Base-by-base conservation (phyloP, 2,329 filamentous ascomycete genomes). In the Aspergillus alliaceus region DNA sequence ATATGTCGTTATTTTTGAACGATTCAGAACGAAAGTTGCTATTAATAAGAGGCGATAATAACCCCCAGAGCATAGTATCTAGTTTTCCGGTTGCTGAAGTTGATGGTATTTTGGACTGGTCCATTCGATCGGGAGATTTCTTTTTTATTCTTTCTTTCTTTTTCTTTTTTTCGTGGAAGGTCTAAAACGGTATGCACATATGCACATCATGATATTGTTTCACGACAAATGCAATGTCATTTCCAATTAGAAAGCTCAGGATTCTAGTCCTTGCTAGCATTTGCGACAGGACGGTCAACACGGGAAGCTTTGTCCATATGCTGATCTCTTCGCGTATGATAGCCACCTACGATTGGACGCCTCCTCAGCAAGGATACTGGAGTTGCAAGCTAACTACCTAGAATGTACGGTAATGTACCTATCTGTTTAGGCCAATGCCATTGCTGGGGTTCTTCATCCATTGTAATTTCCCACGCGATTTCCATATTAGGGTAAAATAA, bases 231-330 rank as follows among this genome's bases (percentile, higher is more conserved):
- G 22, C 24, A 42, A 37, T 24, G 35, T 40, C 15, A 20, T 40
- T 20, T 40, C 34, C 24, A 32, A 22, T 52, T n/a, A 31, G 25
- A 40, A 22, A n/a, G 6, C n/a, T 27, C 24, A 44, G 40, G 22
- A 44, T 9, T 27, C 18, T 25, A 27, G 40, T 44, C 22, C 22
- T 6, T 44, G 40, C 12, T 24, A 15, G 39, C 20, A 42, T 12
- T 42, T 24, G 20, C 12, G 39, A 42, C 39, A 42, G 4, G 39
- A 42, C 39, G 24, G 34, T 40, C 34, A 29, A 39, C 32, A 39
- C 49, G 53, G 53, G 53, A 49, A 48, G 53, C 53, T 56, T 56
- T 50, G 53, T 56, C 47, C 47, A 56, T 31, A 25, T 51, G 53
- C 12, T 56, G 48, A 39, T 56, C 53, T 24, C 49, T 29, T 22